These are phyloP conservation scores for Daldinia decipiens DNA, from an alignment of 495 filamentous ascomycete genomes.

Conservation along the genomic window DNA sequence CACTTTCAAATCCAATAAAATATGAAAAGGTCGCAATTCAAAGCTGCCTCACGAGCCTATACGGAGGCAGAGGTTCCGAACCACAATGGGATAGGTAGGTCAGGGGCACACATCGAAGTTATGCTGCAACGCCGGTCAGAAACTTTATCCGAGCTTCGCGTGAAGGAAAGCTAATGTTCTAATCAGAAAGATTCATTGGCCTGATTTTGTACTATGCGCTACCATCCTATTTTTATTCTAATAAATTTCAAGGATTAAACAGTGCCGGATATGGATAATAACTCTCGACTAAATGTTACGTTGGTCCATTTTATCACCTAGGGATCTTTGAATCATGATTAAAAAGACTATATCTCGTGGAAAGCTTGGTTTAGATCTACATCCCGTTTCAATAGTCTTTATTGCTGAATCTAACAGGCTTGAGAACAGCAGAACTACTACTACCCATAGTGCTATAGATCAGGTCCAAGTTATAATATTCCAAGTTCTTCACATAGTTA, in stretches of 20 bases:
- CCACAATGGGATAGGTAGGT: constrained; percentile 15
- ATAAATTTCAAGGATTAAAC: no score
- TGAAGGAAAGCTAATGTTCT: not conserved
- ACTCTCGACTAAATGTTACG: not conserved
- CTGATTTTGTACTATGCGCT: not conserved
- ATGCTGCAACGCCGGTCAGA: constrained; percentile 24
- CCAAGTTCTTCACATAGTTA: no score
- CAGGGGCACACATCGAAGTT: constrained; percentile 29
- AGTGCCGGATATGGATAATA: not conserved
- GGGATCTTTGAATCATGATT: no score
- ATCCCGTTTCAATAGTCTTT: no score
- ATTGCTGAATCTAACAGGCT: no score
- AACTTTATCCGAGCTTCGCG: constrained; percentile 36
- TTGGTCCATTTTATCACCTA: no score
- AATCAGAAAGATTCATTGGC: not conserved
- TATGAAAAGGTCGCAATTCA: constrained; percentile 13
- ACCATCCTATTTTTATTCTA: not conserved
- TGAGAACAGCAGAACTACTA: no score
- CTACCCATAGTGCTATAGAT: no score
- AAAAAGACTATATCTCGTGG: no score
- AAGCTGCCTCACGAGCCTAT: constrained; percentile 14
- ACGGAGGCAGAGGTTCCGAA: constrained; percentile 33
- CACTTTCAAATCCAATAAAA: constrained; percentile 22
- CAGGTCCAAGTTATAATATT: no score
- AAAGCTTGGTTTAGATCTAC: no score